Base-by-base conservation (phyloP, 2,329 filamentous ascomycete genomes). In the Apiospora koreana region DNA sequence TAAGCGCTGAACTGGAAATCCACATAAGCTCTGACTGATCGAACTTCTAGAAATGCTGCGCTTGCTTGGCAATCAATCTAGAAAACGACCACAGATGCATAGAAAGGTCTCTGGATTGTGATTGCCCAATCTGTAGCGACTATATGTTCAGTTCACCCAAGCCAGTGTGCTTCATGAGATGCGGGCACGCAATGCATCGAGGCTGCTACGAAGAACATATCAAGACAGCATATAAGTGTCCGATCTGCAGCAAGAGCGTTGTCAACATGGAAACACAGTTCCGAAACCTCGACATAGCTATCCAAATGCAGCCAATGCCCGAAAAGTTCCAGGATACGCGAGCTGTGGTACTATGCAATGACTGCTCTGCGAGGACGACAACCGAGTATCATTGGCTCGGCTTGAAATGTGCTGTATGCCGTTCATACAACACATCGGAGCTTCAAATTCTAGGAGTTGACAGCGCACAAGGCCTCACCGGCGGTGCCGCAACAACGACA, bases 231-330 rank as follows among this genome's bases (percentile, higher is more conserved):
- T 99, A 98, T 84, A 97, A 95, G 78, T 99, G 96, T 77, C 96
- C 95, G 0, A 94, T 98, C 66, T 99, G 96, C 86, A 97, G 92
- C 83, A 97, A 96, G 81, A 97, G 93, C 73, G 92, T 97, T n/a
- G 90, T 94, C 74, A 98, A 98, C 78, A 99, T 99, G 95, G 95
- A 98, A 78, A 89, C 93, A 46, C 93, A 97, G 75, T 99, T 98
- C 83, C 91, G 94, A 66, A 96, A 96, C 75, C 83, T 98, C 43
- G 95, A 98, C 77, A 89, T 94, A 68, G 92, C 94, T 67, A 97
- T 99, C 71, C 88, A 93, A 73, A 87, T 88, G 62, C 96, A 99
- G 79, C 96, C 96, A 1, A 98, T 99, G 94, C 96, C 96, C 0
- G 83, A 86, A 7, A 93, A 97, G 73, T 97, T 95, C 76, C 86